Evolutionary conservation across 768 basidiomycete species (phyloP), one percentile per base, ranked within the genome.

Genomic region (Kwoniella sp.): DNA sequence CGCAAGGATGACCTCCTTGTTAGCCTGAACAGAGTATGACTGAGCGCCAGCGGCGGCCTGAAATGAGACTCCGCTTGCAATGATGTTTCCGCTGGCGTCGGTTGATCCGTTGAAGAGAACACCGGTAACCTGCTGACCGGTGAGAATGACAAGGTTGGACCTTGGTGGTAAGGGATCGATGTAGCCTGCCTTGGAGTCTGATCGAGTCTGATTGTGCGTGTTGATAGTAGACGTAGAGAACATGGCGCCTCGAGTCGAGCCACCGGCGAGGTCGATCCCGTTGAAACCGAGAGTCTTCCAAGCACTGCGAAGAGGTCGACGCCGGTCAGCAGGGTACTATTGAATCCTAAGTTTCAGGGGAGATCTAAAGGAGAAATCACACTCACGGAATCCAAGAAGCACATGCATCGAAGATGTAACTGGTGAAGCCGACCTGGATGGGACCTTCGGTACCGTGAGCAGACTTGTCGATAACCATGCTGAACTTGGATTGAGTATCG

Each of bases 121-220:
- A 24, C 84, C 82, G 1, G 87, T 85, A 58, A 88, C 88, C 7
- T 86, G 87, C 15, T 84, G 82, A 58, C 85, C 84, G 9, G 85
- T 80, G 24, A 89, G 81, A 64, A 90, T 84, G 70, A 86, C 84
- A 44, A 89, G 83, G 71, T 89, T 89, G 58, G 83, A 60, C 48
- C 87, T 84, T 22, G 86, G 83, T 0, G 87, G 85, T 0, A 88
- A 82, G 3, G 85, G 82, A 76, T 88, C 88, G 75, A 88, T 85
- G 81, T 88, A 88, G 2, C 82, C 84, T 0, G 86, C 83, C 62
- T 85, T 83, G n/a, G 87, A 82, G 79, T 88, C 88, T 0, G 85
- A 86, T 50, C 88, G 84, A 13, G 86, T 87, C 81, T 84, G 85
- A 79, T 87, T 88, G 26, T 81, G 59, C 0, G 85, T 85, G 78